phyloP scores from a whole-genome alignment of 345 rosid genomes.

The Bruguiera gymnorhiza region DNA sequence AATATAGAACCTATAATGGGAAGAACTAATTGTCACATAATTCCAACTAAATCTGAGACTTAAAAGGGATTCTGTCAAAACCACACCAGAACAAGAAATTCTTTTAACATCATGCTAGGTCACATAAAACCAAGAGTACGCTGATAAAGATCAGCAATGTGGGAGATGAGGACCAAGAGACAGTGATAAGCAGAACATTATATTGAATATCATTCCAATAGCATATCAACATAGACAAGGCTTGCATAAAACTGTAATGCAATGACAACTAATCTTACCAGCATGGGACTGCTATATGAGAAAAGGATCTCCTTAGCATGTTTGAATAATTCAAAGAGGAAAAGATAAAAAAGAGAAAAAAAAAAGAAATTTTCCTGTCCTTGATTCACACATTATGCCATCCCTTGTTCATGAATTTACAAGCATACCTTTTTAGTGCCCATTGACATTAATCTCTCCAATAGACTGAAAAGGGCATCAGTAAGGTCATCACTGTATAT shows the following conservation, averaged over 20 bases:
- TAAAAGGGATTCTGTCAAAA: neutral
- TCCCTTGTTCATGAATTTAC: neutral
- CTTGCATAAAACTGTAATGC: too few relatives aligned
- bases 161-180: too few relatives aligned
- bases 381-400: neutral
- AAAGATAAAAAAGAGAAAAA: too few relatives aligned
- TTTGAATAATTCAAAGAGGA: neutral
- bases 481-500: slow-evolving; percentile 65
- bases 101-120: too few relatives aligned
- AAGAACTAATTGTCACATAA: neutral
- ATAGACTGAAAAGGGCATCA: slow-evolving; percentile 42
- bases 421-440: slow-evolving; percentile 41
- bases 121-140: too few relatives aligned
- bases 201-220: too few relatives aligned
- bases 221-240: neutral
- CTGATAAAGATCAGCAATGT: too few relatives aligned
- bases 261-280: too few relatives aligned
- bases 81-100: neutral
- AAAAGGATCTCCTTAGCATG: too few relatives aligned
- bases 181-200: too few relatives aligned
- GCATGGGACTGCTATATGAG: too few relatives aligned
- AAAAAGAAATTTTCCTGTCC: neutral
- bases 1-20: slow-evolving; percentile 53
- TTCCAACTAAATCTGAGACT: neutral
- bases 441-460: slow-evolving; percentile 46